A percentile compares a stretch with the other conserved stretches of the same genome.
Evolutionary conservation across 257 asterid species (phyloP).

Genomic region (Fraxinus pennsylvanica): DNA sequence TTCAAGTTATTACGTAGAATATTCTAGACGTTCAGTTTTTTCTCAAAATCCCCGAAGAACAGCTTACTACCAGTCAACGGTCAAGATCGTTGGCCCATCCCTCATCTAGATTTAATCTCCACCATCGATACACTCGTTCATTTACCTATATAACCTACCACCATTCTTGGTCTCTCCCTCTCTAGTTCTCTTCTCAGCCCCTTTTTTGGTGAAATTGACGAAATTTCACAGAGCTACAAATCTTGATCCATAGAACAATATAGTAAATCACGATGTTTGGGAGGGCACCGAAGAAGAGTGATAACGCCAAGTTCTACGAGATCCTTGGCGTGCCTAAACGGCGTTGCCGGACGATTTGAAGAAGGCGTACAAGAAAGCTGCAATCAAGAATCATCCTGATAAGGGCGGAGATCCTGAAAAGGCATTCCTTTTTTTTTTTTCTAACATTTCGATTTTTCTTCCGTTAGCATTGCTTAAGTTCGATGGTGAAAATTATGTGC

Average conservation of each 20-base stretch:
- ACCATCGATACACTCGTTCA: background rate
- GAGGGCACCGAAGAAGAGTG: conserved; percentile 53
- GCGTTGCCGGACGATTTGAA: conserved; percentile 53
- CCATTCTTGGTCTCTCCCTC: background rate
- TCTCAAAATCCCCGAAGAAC: background rate
- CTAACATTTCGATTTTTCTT: background rate
- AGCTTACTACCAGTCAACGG: conserved; percentile 3
- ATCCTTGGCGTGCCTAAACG: conserved; percentile 46
- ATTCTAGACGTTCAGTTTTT: background rate
- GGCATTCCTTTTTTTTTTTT: conserved; percentile 19
- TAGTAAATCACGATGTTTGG: conserved; percentile 46
- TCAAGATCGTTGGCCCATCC: background rate
- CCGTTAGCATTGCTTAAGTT: too few relatives aligned
- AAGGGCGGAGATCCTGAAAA: conserved; percentile 70
- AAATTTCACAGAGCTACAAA: background rate
- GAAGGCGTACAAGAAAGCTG: conserved; percentile 61
- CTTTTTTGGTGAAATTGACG: background rate
- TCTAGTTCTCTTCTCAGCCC: background rate
- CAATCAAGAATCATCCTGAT: conserved; percentile 67
- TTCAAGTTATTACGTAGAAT: background rate
- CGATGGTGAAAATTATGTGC: background rate
- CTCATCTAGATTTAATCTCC: conserved; percentile 2
- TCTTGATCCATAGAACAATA: background rate
- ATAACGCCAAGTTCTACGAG: conserved; percentile 47
- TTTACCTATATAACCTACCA: background rate